Evolutionary conservation across 345 rosid genomes (phyloP), one percentile per base, ranked within the genome.

Genomic region (Syzygium oleosum): DNA sequence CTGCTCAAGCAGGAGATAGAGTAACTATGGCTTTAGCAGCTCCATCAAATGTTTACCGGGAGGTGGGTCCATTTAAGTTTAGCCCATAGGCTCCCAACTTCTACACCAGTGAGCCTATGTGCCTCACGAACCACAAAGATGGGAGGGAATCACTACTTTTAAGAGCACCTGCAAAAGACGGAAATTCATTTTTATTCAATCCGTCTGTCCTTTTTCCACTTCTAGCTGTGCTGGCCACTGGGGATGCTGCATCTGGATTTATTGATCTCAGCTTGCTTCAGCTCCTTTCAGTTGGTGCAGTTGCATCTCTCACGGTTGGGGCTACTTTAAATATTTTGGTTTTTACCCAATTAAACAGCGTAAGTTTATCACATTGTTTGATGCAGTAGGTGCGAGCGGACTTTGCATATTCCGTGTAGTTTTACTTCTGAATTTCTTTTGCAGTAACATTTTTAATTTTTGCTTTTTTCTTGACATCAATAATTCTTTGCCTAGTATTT

Each of bases 221-320:
- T 58, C 91, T 96, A 88, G 96, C 95, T 88, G 89, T 95, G 89
- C 90, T 98, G 87, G 98, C 96, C 87, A 90, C 96, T 85, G 99
- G 99, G 87, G 99, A 98, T 91, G 99, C 95, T 92, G 98, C 96
- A 89, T 93, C 99, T 52, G 94, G 96, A 88, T 86, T 95, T 21
- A 92, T 98, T 88, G 96, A 95, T 92, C 98, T 99, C 88, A 91
- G 94, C 92, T 91, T 98, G 92, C 99, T 98, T 85, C 97, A 93
- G 90, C 87, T 96, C 87, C 95, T 98, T 91, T 91, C 98, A 89
- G 92, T 93, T 87, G 98, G 94, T 85, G 95, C 93, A 84, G 86
- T 95, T 88, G 93, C 97, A 85, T 95, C 97, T 86, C 90, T 98
- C 78, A 94, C 96, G 58, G 90, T 91, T 52, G 98, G 97, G 88